Conservation (phyloP, 176 grass and related monocot genomes). For the Hsuehochloa calcarea region DNA sequence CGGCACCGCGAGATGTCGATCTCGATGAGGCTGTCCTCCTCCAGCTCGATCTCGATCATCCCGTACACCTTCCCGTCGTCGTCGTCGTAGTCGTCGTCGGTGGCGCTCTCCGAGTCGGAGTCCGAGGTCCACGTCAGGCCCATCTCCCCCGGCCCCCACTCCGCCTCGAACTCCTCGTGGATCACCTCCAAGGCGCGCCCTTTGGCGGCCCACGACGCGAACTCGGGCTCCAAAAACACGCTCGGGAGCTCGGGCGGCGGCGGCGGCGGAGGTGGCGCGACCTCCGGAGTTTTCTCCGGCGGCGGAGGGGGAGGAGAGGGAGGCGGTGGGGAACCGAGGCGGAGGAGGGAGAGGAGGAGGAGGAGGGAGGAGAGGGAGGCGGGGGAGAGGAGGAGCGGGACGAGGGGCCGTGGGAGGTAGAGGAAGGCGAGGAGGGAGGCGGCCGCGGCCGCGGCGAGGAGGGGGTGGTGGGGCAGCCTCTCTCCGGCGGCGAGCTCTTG, state of each 20-base stretch:
- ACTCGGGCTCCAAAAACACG: conserved; percentile 35
- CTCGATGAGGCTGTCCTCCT: conserved; percentile 78
- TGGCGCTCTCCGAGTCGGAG: conserved; percentile 37
- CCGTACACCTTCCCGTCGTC: conserved; percentile 12
- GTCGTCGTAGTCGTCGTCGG: background rate
- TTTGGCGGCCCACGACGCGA: conserved; percentile 49
- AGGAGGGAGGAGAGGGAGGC: conserved; percentile 59
- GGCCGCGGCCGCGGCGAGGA: conserved; percentile 43
- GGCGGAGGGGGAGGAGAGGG: background rate
- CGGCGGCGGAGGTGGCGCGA: background rate
- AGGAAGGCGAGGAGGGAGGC: conserved; percentile 63
- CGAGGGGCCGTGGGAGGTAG: conserved; percentile 65
- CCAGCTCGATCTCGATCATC: conserved; percentile 68
- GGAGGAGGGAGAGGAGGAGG: conserved; percentile 57
- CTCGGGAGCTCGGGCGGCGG: background rate
- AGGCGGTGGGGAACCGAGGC: conserved; percentile 47
- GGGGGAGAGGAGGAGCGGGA: conserved; percentile 58
- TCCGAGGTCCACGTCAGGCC: conserved; percentile 44
- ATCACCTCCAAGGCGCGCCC: conserved; percentile 70
- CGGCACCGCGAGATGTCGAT: conserved; percentile 71
- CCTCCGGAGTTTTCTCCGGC: conserved; percentile 10
- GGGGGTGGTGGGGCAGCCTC: conserved; percentile 29
- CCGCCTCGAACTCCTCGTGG: conserved; percentile 76
- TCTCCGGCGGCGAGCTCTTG: background rate
- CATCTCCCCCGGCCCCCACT: conserved; percentile 49